Evolutionary conservation across 1,284 basidiomycete genomes (phyloP), one percentile per base, ranked within the genome.

Genomic region (Cryptococcus deneoformans): DNA sequence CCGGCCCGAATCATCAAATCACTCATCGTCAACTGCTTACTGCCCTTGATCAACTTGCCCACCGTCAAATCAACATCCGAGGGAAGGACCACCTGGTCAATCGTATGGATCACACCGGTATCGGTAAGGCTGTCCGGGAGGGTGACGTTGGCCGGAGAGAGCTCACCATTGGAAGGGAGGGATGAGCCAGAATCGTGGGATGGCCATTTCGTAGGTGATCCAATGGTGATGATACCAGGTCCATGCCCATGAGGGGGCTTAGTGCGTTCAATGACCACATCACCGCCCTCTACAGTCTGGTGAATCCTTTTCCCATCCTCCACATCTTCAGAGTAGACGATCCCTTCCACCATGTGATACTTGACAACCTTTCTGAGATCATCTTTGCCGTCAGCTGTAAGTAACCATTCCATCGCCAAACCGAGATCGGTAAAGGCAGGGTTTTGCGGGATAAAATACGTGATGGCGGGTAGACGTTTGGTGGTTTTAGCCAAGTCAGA

Each of bases 21-120:
- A 14, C 84, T 80, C 92, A 98, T 97, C 3, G 90, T 95, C 37
- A 82, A 85, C 48, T 85, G 88, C 72, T 91, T 90, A 7, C 90
- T 90, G 0, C 94, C 94, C 65, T 85, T 86, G 64, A 94, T 83
- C 20, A 99, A 83, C 76, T 97, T 96, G n/a, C 85, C 87, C 34
- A 94, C 81, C 5, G 87, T 92, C 54, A 99, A 80, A 48, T 90
- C 81, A 29, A 98, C 85, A 5, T 88, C 86, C n/a, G 92, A 84
- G 12, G 96, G 96, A 47, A 98, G 84, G 65, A 94, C 82, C 39
- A 99, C 84, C 10, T 76, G 75, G 72, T 95, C 90, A 54, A 98
- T 80, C 67, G 92, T 87, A 73, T 99, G 95, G 48, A 98, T 84
- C 20, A 90, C 91, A 11, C 96, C 95, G 2, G 94, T 97, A 62